Percentiles rank a stretch among this genome's conserved stretches.
These are phyloP conservation scores for Phycomyces blakesleeanus DNA, from an alignment of 192 early-diverging fungal genomes.

Conservation along the genomic window DNA sequence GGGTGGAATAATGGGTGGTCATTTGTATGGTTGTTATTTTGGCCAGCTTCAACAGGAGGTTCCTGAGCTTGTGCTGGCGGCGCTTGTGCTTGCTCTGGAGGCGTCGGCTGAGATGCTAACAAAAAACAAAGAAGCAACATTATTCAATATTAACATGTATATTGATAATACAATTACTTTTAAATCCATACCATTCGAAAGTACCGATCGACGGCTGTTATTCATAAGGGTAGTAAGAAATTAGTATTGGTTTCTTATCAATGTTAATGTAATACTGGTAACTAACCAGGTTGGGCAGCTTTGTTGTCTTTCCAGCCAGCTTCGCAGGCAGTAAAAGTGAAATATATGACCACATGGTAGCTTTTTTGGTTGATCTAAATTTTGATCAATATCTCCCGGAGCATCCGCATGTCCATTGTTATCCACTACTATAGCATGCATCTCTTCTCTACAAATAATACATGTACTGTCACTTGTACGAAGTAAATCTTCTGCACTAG, in stretches of 20 bases:
- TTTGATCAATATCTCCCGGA: constrained; percentile 12
- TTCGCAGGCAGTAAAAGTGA: constrained; percentile 93
- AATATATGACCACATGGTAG: constrained; percentile 97
- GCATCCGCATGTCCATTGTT: neutral
- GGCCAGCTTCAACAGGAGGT: constrained; percentile 27
- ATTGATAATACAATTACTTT: too few relatives aligned
- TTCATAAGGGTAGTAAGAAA: too few relatives aligned
- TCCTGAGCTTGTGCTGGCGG: constrained; percentile 30
- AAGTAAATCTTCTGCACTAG: constrained; percentile 76
- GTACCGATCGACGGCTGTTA: constrained; percentile 48
- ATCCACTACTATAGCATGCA: constrained; percentile 44
- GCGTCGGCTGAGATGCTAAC: too few relatives aligned
- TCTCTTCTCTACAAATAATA: constrained; percentile 98
- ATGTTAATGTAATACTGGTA: constrained; percentile 14
- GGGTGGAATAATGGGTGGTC: too few relatives aligned
- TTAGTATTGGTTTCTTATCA: neutral
- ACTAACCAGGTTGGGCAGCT: constrained; percentile 92
- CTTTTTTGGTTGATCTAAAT: constrained; percentile 79
- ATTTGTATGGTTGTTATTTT: constrained; percentile 11
- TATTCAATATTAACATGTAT: neutral
- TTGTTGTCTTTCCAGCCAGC: constrained; percentile 97
- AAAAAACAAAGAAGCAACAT: too few relatives aligned
- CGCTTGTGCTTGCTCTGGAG: neutral
- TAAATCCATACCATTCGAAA: constrained; percentile 22
- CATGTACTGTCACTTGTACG: constrained; percentile 76